Percentiles rank a stretch among this genome's conserved stretches.
phyloP scores from a whole-genome alignment of 2,329 filamentous ascomycete genomes.

The Fusarium multiceps region DNA sequence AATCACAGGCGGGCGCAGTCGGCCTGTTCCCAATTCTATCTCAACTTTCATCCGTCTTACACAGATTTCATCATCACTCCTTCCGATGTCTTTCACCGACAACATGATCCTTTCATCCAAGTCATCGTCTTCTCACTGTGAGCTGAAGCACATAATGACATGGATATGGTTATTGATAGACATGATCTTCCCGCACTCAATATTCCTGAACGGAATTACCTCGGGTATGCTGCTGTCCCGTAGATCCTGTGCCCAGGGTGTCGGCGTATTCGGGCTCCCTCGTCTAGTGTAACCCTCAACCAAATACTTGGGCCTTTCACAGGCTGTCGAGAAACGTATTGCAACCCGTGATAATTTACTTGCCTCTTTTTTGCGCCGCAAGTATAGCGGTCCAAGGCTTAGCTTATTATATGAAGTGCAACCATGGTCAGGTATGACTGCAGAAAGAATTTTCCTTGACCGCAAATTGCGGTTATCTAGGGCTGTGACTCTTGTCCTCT shows the following conservation, averaged over 20 bases:
- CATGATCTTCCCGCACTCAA: constrained; percentile 16
- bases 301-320: constrained; percentile 26
- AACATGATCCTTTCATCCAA: not conserved
- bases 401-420: not conserved
- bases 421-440: not conserved
- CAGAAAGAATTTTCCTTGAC: not conserved
- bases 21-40: constrained; percentile 1
- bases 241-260: constrained; percentile 20
- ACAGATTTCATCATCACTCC: constrained; percentile 13
- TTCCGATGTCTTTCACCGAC: not conserved
- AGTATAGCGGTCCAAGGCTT: constrained; percentile 3
- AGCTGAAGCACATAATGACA: not conserved
- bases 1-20: constrained; percentile 26
- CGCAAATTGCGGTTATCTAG: constrained; percentile 10
- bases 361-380: constrained; percentile 9
- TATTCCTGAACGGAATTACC: constrained; percentile 12
- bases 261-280: constrained; percentile 19
- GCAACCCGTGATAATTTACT: not conserved
- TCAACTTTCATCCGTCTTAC: constrained; percentile 22
- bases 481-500: not conserved
- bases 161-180: constrained; percentile 21
- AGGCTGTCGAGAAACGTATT: constrained; percentile 20
- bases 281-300: constrained; percentile 23
- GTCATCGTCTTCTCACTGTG: not conserved
- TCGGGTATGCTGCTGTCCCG: constrained; percentile 16